phyloP scores from a whole-genome alignment of 257 asterid species.

The Solanum neorickii region DNA sequence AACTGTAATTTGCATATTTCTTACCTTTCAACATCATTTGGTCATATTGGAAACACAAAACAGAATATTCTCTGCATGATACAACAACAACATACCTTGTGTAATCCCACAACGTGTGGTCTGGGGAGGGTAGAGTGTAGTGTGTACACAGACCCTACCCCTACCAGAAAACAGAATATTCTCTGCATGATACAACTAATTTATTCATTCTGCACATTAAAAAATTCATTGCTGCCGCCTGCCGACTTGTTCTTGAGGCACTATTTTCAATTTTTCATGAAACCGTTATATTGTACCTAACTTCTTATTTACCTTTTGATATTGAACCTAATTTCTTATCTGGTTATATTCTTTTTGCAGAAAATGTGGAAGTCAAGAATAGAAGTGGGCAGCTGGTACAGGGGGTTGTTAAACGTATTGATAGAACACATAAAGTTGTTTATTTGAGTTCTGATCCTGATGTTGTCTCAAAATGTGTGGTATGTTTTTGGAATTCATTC shows the following conservation, averaged over 20 bases:
- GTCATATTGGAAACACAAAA: neutral
- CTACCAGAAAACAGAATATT: neutral
- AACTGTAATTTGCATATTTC: neutral
- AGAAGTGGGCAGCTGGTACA: conserved; percentile 57
- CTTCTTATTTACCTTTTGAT: neutral
- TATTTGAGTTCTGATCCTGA: conserved; percentile 65
- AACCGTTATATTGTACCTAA: neutral
- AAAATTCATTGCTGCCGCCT: neutral
- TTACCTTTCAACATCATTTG: neutral
- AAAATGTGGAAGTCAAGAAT: conserved; percentile 23
- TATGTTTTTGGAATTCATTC: conserved; percentile 21
- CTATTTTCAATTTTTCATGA: neutral
- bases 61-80: neutral
- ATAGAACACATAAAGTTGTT: conserved; percentile 66
- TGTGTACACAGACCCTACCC: neutral
- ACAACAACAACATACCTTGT: neutral
- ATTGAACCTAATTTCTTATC: neutral
- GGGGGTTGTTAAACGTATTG: conserved; percentile 73
- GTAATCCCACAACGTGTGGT: neutral
- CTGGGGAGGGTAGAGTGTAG: neutral
- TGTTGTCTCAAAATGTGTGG: conserved; percentile 63
- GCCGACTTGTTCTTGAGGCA: neutral
- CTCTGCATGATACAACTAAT: neutral
- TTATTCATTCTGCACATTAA: neutral
- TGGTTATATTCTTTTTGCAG: conserved; percentile 20